Base-by-base conservation (phyloP, 441 rosid genomes). In the Metrosideros polymorpha region DNA sequence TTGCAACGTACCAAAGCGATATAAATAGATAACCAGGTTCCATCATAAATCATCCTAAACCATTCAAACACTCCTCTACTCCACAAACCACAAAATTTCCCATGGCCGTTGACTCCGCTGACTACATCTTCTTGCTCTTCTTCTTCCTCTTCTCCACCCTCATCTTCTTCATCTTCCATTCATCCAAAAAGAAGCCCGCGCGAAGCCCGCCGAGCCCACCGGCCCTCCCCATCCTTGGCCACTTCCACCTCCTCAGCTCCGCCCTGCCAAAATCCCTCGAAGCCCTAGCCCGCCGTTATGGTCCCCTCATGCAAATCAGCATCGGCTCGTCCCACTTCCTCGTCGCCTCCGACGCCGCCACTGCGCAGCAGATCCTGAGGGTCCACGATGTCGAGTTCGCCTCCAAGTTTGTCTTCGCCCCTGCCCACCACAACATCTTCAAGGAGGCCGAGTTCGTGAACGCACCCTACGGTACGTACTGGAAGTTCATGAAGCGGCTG, bases 401-500 rank as follows among this genome's bases (percentile, higher is more conserved):
- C n/a, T 84, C 85, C 1, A 84, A 61, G 85, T 84, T 84, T 39
- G 85, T 55, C 12, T 61, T 84, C 6, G 85, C 51, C 10, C 79
- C 85, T 9, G 43, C 75, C 9, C 85, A 84, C 52, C 52, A 84
- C 45, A 84, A 61, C 85, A 84, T 84, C 50, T 84, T 54, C 76
- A 57, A 61, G 52, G 85, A 61, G 27, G 85, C 75, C 27, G 85
- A 84, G 52, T 84, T 84, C 85, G 85, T 84, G 30, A 84, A 57
- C 52, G 86, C 86, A 2, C 86, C 86, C 27, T 84, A 71, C 27
- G 79, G 84, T 45, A 30, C 84, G 84, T 82, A 82, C 55, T 82
- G 84, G 84, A 82, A 82, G 84, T 82, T 83, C 84, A 83, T 83
- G 84, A 83, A 83, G 61, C 55, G 54, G 59, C 61, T 83, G 54